Conservation (phyloP, 768 basidiomycete genomes). For the Nidularia pulvinata region DNA sequence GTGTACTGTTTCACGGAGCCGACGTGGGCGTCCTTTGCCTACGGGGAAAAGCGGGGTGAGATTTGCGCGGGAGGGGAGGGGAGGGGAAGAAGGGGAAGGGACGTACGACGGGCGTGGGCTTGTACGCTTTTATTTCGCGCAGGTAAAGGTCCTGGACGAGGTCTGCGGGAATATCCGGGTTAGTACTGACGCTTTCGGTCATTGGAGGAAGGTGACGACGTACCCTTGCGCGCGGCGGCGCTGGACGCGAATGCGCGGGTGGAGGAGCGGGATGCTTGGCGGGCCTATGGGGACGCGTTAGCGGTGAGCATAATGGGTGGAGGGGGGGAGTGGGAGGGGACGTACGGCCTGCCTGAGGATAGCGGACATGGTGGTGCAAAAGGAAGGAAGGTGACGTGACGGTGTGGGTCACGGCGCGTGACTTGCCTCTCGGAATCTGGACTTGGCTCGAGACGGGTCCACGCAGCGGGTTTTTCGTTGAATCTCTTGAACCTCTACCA, state of each 20-base stretch:
- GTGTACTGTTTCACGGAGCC: constrained; percentile 84
- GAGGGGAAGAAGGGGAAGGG: too few relatives aligned
- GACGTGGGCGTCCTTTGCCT: constrained; percentile 93
- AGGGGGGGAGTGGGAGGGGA: constrained; percentile 10
- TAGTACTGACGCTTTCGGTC: constrained; percentile 23
- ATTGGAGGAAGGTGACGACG: constrained; percentile 12
- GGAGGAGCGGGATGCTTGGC: constrained; percentile 48
- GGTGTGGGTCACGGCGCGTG: constrained; percentile 5
- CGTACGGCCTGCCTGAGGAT: constrained; percentile 64
- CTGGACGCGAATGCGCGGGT: constrained; percentile 62
- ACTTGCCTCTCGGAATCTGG: too few relatives aligned
- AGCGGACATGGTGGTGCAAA: constrained; percentile 61
- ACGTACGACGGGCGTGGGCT: constrained; percentile 71
- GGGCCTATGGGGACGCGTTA: constrained; percentile 36
- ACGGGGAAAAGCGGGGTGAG: too few relatives aligned
- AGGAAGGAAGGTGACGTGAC: constrained; percentile 48
- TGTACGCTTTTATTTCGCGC: constrained; percentile 89
- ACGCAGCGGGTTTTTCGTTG: neutral
- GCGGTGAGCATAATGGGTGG: neutral
- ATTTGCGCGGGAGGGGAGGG: too few relatives aligned
- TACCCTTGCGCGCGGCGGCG: constrained; percentile 64
- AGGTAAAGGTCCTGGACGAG: constrained; percentile 93
- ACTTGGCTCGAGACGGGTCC: neutral
- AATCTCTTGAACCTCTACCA: neutral
- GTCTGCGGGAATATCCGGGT: constrained; percentile 63